Evolutionary conservation across 225 moss, liverwort and hornwort species (phyloP), one percentile per base, ranked within the genome.

Genomic region (Physcomitrellopsis africana): DNA sequence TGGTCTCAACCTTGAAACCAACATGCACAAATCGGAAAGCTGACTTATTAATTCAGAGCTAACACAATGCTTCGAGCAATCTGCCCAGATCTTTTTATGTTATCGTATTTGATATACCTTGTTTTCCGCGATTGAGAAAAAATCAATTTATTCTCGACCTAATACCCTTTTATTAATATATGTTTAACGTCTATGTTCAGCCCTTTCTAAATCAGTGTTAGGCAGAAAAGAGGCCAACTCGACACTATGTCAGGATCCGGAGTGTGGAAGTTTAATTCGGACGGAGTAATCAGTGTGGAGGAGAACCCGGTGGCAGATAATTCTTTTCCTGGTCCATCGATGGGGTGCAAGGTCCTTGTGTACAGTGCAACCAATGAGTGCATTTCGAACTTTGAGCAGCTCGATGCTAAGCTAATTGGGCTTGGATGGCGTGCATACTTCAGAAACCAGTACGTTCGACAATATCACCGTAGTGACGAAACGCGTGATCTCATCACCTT

Each of bases 241-340:
- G 32, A 20, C 42, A 15, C 23, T 1, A 86, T 86, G 86, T 70
- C 86, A 13, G 83, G 89, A 26, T 70, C 86, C 9, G 83, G 89
- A 26, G 86, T 89, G 17, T 86, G 86, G 88, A 20, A 29, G 9
- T 89, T 86, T 70, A 60, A 49, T 13, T 77, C 73, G 52, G 71
- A 68, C 46, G 88, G 88, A 10, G 64, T 89, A 23, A 63, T 23
- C 51, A 24, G 16, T 7, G 14, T 81, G 8, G 65, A 54, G 27
- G 60, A 64, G 10, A 65, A 85, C 18, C 81, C 76, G 13, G 16
- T 47, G 12, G 55, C 42, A 1, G 75, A 76, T 27, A 37, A 8
- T 0, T 53, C 75, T 58, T 43, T 44, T 14, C 67, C 73, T 6
- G 74, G 73, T 37, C 69, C 74, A 22, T 42, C 7, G 0, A 64